Conservation (phyloP, 1,284 basidiomycete genomes). For the Leccinum pachyderme region DNA sequence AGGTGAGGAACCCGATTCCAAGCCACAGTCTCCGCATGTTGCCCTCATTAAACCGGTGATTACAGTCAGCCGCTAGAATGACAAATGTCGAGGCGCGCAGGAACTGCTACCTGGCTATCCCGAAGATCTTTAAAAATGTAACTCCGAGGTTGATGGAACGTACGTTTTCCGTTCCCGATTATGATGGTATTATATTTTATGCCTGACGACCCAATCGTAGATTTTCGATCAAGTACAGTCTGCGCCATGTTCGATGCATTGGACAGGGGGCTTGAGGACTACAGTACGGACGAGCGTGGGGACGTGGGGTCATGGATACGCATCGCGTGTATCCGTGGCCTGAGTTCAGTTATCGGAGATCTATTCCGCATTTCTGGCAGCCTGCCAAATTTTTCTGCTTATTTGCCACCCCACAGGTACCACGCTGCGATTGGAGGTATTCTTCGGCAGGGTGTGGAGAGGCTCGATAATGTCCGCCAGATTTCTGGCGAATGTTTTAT, state of each 20-base stretch:
- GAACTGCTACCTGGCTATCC: constrained; percentile 69
- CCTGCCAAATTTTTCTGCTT: constrained; percentile 48
- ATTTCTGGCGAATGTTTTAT: constrained; percentile 69
- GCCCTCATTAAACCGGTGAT: constrained; percentile 23
- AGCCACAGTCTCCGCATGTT: constrained; percentile 23
- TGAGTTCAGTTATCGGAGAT: constrained; percentile 49
- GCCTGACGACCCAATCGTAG: constrained; percentile 35
- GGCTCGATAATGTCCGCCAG: constrained; percentile 87
- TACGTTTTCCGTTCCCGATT: constrained; percentile 34
- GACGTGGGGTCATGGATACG: constrained; percentile 98
- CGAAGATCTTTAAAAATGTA: constrained; percentile 52
- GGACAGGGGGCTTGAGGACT: constrained; percentile 77
- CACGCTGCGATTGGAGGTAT: constrained; percentile 63
- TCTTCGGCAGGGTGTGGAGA: constrained; percentile 87
- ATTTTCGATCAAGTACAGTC: constrained; percentile 44
- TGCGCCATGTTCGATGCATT: constrained; percentile 51
- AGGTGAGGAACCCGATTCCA: constrained; percentile 41
- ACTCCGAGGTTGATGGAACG: constrained; percentile 44
- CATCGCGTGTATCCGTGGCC: constrained; percentile 65
- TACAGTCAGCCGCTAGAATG: constrained; percentile 44
- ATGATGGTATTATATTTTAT: constrained; percentile 9
- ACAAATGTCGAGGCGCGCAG: constrained; percentile 64
- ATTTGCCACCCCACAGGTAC: constrained; percentile 60
- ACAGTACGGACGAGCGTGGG: constrained; percentile 90
- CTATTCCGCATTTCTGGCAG: constrained; percentile 43